Conservation (phyloP, 192 early-diverging fungal genomes). For the Coemansia sp. region DNA sequence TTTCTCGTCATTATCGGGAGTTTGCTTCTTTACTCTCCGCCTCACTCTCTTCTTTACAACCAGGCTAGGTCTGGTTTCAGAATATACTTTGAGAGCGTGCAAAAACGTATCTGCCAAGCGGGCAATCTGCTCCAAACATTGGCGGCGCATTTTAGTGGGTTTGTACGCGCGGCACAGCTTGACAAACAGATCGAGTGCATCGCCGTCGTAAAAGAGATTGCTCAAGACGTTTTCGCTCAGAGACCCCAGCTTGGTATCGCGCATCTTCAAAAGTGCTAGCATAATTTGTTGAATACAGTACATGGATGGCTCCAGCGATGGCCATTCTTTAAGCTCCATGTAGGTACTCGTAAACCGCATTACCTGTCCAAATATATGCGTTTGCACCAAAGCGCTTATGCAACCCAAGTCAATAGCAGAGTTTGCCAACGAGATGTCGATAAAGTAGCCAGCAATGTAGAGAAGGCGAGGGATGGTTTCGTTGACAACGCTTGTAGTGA, state of each 20-base stretch:
- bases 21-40: conserved; percentile 6
- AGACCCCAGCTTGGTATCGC: conserved; percentile 35
- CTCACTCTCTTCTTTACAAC: conserved; percentile 29
- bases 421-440: conserved; percentile 49
- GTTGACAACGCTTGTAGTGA: conserved; percentile 17
- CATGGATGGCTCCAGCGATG: conserved; percentile 38
- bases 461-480: conserved; percentile 28
- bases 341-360: conserved; percentile 41
- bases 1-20: background rate
- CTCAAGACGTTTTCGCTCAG: conserved; percentile 40
- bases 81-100: conserved; percentile 21
- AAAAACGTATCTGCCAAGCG: conserved; percentile 42
- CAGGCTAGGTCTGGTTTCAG: conserved; percentile 24
- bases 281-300: conserved; percentile 49
- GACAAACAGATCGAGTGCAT: conserved; percentile 46
- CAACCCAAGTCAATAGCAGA: conserved; percentile 43
- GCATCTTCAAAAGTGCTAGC: conserved; percentile 31
- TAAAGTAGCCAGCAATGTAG: conserved; percentile 45
- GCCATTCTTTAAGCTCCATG: conserved; percentile 40
- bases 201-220: conserved; percentile 53
- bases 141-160: conserved; percentile 25
- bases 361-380: conserved; percentile 36
- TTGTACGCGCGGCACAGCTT: conserved; percentile 40
- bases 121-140: conserved; percentile 39
- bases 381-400: conserved; percentile 31